These are phyloP conservation scores for Scytalidium lignicola DNA, from an alignment of 2,329 filamentous ascomycete species.

Conservation along the genomic window DNA sequence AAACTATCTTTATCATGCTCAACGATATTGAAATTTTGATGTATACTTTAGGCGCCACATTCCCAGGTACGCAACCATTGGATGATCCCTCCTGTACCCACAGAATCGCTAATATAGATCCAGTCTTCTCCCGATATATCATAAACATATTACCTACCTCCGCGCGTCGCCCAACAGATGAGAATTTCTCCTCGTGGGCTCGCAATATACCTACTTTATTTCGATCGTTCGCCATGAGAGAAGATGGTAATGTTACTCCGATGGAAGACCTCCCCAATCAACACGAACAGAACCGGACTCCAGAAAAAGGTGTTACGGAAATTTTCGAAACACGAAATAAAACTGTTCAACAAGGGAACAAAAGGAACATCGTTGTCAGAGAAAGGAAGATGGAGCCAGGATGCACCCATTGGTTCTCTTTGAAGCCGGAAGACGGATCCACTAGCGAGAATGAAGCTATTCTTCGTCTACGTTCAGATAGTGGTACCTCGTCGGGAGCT, in stretches of 20 bases:
- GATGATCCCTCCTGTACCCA: background rate
- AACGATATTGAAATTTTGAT: conserved; percentile 26
- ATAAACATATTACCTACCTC: conserved; percentile 1
- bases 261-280: background rate
- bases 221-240: background rate
- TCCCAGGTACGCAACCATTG: conserved; percentile 16
- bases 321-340: background rate
- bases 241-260: background rate
- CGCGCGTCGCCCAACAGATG: conserved; percentile 2
- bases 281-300: background rate
- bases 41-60: conserved; percentile 25
- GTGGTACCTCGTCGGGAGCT: background rate
- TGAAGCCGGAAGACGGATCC: background rate
- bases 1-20: conserved; percentile 23
- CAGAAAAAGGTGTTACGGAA: background rate
- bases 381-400: background rate
- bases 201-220: conserved; percentile 16
- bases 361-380: background rate
- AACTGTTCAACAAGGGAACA: background rate
- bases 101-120: background rate
- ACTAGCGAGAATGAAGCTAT: background rate
- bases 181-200: conserved; percentile 18
- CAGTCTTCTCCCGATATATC: conserved; percentile 8
- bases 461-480: background rate
- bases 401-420: background rate